phyloP scores from a whole-genome alignment of 495 filamentous ascomycete genomes.

The Hypoxylon trugodes region DNA sequence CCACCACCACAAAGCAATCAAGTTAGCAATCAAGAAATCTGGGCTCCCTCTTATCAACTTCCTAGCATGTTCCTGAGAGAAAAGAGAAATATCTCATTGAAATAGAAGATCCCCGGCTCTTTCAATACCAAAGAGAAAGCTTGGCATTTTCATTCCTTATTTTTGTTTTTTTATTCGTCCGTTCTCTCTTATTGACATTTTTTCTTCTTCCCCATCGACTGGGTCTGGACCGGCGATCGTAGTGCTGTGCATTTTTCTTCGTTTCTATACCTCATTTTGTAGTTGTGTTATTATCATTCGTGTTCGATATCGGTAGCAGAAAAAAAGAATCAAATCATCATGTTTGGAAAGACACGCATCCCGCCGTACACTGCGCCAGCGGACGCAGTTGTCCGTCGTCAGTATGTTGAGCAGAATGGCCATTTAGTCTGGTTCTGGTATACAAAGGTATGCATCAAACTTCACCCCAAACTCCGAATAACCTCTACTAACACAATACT shows the following conservation, averaged over 20 bases:
- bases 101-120: slow-evolving; percentile 23
- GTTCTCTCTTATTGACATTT: not conserved
- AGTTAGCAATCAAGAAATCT: not conserved
- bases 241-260: slow-evolving; percentile 30
- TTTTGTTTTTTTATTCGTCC: not conserved
- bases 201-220: slow-evolving; percentile 13
- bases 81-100: slow-evolving; percentile 24
- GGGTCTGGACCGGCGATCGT: slow-evolving; percentile 18
- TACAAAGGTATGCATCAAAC: slow-evolving; percentile 46
- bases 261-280: slow-evolving; percentile 1
- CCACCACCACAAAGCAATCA: slow-evolving; percentile 6
- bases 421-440: slow-evolving; percentile 56
- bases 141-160: slow-evolving; percentile 34
- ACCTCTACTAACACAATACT: slow-evolving; percentile 4
- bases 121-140: slow-evolving; percentile 20
- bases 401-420: slow-evolving; percentile 45
- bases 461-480: not conserved
- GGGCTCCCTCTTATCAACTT: slow-evolving; percentile 23
- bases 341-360: slow-evolving; percentile 37
- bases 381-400: slow-evolving; percentile 24
- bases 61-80: not conserved
- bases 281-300: not conserved
- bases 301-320: not conserved
- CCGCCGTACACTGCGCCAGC: slow-evolving; percentile 16
- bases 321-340: slow-evolving; percentile 12